Conservation (phyloP, 306 rosid species). For the Alnus glutinosa region DNA sequence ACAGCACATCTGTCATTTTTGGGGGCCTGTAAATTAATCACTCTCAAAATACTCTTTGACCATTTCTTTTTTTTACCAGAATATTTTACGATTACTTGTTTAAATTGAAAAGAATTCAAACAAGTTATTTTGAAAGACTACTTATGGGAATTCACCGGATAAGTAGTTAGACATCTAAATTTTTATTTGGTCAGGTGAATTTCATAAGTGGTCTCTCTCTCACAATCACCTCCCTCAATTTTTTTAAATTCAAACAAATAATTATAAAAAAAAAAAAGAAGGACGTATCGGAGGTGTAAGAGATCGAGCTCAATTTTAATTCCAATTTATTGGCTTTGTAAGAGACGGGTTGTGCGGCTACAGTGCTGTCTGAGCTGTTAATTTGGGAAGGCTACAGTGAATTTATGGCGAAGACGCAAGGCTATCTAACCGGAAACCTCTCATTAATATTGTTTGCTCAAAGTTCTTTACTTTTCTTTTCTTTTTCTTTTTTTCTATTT, state of each 20-base stretch:
- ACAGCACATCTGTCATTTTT: slow-evolving; percentile 17
- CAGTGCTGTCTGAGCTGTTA: slow-evolving; percentile 33
- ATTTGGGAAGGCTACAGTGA: neutral
- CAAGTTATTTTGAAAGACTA: too few species aligned
- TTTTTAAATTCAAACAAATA: too few species aligned
- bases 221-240: too few species aligned
- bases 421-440: neutral
- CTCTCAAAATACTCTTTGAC: slow-evolving; percentile 31
- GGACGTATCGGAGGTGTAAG: too few species aligned
- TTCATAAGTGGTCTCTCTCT: too few species aligned
- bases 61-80: neutral
- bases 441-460: slow-evolving; percentile 14
- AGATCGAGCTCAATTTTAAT: neutral
- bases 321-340: neutral
- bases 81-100: too few species aligned
- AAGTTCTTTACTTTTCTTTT: slow-evolving; percentile 23
- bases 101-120: too few species aligned
- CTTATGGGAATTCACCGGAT: too few species aligned
- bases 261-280: too few species aligned
- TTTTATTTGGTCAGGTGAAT: too few species aligned
- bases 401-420: slow-evolving; percentile 1
- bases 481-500: too few species aligned
- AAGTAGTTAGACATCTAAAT: too few species aligned
- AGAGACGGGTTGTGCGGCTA: slow-evolving; percentile 23
- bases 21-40: neutral